phyloP scores from a whole-genome alignment of 306 rosid species.

The Rosa lucieae region DNA sequence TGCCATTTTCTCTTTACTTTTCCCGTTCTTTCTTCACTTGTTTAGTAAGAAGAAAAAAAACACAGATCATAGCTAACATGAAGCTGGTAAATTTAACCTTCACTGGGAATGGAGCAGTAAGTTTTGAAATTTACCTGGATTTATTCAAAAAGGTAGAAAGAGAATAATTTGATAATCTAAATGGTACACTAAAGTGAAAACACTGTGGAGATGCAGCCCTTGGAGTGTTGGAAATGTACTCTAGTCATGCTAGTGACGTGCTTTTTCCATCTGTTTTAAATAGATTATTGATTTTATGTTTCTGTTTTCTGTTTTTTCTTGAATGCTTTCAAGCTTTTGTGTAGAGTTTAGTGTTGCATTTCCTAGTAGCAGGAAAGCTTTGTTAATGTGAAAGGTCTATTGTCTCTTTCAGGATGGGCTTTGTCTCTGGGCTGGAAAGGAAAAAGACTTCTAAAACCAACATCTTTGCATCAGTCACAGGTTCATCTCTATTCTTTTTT shows the following conservation, averaged over 20 bases:
- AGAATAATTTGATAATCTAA: not conserved
- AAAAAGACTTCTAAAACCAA: conserved; percentile 13
- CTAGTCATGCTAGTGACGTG: not conserved
- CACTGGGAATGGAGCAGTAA: not conserved
- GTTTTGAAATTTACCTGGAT: not conserved
- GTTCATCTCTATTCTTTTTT: conserved; percentile 19
- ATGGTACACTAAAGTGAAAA: not conserved
- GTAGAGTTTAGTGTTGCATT: not conserved
- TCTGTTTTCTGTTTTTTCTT: not conserved
- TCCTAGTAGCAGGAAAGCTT: not conserved
- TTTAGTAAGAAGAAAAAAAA: not conserved
- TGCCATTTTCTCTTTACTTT: not conserved
- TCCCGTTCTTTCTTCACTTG: not conserved
- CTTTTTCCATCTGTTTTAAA: not conserved
- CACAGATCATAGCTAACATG: not conserved
- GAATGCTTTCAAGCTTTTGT: not conserved
- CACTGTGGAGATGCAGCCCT: not conserved
- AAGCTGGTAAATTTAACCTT: not conserved
- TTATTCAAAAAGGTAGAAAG: not conserved
- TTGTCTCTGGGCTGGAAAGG: conserved; percentile 14
- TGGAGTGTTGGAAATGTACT: not conserved
- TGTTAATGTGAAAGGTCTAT: not conserved
- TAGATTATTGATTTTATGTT: not conserved
- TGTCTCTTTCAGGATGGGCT: conserved; percentile 23
- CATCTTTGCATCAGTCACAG: conserved; percentile 31